These are phyloP conservation scores for Neurospora sublineolata DNA, from an alignment of 495 filamentous ascomycete genomes.

Conservation along the genomic window DNA sequence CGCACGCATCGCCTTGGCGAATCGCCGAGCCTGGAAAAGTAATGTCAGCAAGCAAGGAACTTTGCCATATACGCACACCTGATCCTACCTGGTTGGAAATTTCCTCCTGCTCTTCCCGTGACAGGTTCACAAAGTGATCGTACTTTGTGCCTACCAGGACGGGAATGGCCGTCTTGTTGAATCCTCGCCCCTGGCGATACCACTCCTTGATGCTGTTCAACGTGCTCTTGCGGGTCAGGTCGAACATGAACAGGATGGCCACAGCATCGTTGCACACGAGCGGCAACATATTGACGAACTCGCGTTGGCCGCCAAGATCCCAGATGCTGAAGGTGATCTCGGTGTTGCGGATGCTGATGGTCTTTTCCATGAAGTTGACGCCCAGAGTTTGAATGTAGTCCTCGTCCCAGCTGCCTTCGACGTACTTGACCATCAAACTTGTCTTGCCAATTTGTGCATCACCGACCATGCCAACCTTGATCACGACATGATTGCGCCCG, in stretches of 20 bases:
- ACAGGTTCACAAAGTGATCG: slow-evolving; percentile 98
- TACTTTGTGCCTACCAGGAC: slow-evolving; percentile 97
- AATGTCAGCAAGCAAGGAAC: slow-evolving; percentile 2
- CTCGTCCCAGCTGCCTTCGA: slow-evolving; percentile 98
- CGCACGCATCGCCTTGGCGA: slow-evolving; percentile 96
- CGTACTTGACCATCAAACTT: slow-evolving; percentile 98
- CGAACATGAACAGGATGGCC: slow-evolving; percentile 98
- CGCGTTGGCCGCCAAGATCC: slow-evolving; percentile 94
- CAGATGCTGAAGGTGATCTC: slow-evolving; percentile 99
- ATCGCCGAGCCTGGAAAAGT: slow-evolving; percentile 67
- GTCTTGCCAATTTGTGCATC: slow-evolving; percentile 99
- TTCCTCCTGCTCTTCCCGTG: slow-evolving; percentile 92
- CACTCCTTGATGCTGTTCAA: slow-evolving; percentile 98
- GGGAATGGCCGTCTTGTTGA: slow-evolving; percentile 98
- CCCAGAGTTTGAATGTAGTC: slow-evolving; percentile 98
- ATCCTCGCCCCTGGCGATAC: slow-evolving; percentile 94
- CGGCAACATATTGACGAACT: slow-evolving; percentile 99
- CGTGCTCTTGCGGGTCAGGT: slow-evolving; percentile 93
- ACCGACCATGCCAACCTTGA: slow-evolving; percentile 99
- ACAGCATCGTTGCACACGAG: slow-evolving; percentile 98
- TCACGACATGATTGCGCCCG: slow-evolving; percentile 80
- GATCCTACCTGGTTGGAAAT: slow-evolving; percentile 75
- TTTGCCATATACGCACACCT: not conserved
- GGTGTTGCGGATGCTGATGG: slow-evolving; percentile 97
- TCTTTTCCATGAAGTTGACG: slow-evolving; percentile 99